Percentiles rank a stretch among this genome's conserved stretches.
phyloP scores from a whole-genome alignment of 1,284 basidiomycete genomes.

The Fistulinella cinereoalba region DNA sequence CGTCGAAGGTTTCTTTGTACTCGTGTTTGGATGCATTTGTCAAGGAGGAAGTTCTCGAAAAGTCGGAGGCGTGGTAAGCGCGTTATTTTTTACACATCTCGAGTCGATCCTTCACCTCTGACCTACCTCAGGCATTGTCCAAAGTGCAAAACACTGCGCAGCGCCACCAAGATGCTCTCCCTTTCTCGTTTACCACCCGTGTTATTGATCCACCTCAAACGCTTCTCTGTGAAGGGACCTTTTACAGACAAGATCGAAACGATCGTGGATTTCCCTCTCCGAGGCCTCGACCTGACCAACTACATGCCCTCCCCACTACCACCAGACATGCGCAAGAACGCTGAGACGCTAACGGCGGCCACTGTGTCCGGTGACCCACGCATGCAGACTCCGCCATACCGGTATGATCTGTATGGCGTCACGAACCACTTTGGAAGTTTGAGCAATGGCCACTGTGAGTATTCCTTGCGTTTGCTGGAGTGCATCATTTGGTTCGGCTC shows the following conservation, averaged over 20 bases:
- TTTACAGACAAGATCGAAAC: conserved; percentile 97
- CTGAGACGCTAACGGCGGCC: conserved; percentile 34
- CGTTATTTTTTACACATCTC: conserved; percentile 4
- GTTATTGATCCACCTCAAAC: conserved; percentile 93
- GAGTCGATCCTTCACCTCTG: background rate
- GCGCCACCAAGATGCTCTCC: conserved; percentile 78
- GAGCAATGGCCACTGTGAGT: conserved; percentile 89
- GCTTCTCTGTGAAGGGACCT: conserved; percentile 89
- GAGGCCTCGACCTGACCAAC: conserved; percentile 81
- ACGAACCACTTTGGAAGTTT: conserved; percentile 92
- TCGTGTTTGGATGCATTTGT: conserved; percentile 92
- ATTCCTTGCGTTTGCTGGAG: background rate
- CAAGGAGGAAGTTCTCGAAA: conserved; percentile 87
- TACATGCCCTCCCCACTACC: conserved; percentile 86
- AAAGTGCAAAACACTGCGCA: conserved; percentile 73
- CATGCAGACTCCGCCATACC: conserved; percentile 79
- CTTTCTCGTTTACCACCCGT: conserved; percentile 90
- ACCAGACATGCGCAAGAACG: conserved; percentile 50
- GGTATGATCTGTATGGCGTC: conserved; percentile 86
- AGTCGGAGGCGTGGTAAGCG: conserved; percentile 89
- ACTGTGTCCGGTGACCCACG: conserved; percentile 50
- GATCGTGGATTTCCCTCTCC: conserved; percentile 84
- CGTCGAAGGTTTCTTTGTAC: conserved; percentile 69
- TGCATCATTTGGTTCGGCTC: background rate
- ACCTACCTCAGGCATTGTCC: conserved; percentile 77